These are phyloP conservation scores for Venturia oleaginea DNA, from an alignment of 2,329 filamentous ascomycete species.

Conservation along the genomic window DNA sequence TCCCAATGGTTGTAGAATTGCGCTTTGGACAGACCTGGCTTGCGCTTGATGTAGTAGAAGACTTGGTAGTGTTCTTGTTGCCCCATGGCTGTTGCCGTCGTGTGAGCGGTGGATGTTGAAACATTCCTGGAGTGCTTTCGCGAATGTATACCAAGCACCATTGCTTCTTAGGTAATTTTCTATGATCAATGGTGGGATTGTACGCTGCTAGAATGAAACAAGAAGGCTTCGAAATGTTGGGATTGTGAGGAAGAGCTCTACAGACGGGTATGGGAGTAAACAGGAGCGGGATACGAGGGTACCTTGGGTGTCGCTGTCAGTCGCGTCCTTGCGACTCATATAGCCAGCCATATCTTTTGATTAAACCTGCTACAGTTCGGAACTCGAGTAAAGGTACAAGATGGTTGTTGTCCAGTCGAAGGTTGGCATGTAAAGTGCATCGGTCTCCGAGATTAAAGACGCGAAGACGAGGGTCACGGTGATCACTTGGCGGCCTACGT, in stretches of 20 bases:
- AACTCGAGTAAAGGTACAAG: not conserved
- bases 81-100: not conserved
- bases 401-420: not conserved
- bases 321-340: not conserved
- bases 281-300: not conserved
- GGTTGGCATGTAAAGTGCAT: not conserved
- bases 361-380: not conserved
- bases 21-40: slow-evolving; percentile 22
- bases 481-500: not conserved
- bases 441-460: not conserved
- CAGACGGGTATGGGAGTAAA: not conserved
- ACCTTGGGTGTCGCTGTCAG: not conserved
- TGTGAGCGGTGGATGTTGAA: too few species aligned
- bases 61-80: slow-evolving; percentile 17
- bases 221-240: not conserved
- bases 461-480: not conserved
- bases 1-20: slow-evolving; percentile 30
- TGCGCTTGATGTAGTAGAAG: slow-evolving; percentile 22
- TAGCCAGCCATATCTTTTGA: not conserved
- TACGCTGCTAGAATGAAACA: not conserved
- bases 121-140: not conserved
- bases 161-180: not conserved
- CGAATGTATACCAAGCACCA: not conserved
- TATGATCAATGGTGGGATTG: not conserved
- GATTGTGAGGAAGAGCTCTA: not conserved